These are phyloP conservation scores for Rutidosis leptorrhynchoides DNA, from an alignment of 129 eudicot species.

Conservation along the genomic window DNA sequence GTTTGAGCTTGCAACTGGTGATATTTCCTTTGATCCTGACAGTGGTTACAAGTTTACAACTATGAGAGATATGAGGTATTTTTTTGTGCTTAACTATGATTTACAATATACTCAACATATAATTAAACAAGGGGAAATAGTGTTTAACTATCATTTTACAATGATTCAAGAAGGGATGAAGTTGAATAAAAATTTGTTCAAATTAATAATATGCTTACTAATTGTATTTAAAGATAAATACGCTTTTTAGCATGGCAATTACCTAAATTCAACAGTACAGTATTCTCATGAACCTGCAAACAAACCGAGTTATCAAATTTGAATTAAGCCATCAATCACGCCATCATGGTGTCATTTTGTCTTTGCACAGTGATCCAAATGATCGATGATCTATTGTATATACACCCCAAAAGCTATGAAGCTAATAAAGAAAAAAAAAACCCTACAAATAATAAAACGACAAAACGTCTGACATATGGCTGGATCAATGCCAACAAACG, in stretches of 20 bases:
- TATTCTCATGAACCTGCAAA: constrained; percentile 89
- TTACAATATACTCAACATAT: constrained; percentile 28
- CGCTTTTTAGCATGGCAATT: constrained; percentile 91
- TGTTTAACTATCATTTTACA: background rate
- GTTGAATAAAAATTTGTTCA: constrained; percentile 10
- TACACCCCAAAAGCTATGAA: background rate
- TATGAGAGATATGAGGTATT: too few relatives aligned
- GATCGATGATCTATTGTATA: background rate
- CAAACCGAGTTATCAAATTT: background rate
- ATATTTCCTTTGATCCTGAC: too few relatives aligned
- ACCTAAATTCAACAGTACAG: constrained; percentile 91
- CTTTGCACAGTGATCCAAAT: background rate
- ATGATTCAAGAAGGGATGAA: background rate
- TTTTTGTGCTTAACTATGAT: too few relatives aligned
- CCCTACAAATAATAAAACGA: constrained; percentile 9
- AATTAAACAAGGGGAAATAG: constrained; percentile 24
- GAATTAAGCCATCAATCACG: constrained; percentile 6
- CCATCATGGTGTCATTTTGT: background rate
- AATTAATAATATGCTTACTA: background rate
- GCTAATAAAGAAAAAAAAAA: constrained; percentile 11
- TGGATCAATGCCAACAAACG: constrained; percentile 10
- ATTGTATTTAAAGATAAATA: constrained; percentile 74
- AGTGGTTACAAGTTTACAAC: too few relatives aligned
- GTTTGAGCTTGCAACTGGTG: too few relatives aligned
- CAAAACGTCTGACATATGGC: background rate